Base-by-base conservation (phyloP, 2,329 filamentous ascomycete genomes). In the Cercospora zeae-maydis region DNA sequence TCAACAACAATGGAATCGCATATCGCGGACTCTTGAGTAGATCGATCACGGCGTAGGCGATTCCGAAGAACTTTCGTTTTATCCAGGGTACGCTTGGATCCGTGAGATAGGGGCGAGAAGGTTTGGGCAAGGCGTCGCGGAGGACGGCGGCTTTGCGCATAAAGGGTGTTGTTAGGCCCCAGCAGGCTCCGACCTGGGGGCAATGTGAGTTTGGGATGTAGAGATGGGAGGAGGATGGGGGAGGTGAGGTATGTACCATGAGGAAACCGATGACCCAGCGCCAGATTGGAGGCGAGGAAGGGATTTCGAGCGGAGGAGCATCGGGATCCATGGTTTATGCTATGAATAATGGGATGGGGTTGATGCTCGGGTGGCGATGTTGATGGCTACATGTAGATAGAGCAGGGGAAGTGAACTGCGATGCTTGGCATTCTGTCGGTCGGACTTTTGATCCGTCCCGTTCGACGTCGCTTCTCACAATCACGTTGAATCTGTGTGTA, bases 231-330 rank as follows among this genome's bases (percentile, higher is more conserved):
- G 11, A 9, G 19, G 19, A 30, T 16, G 21, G 16, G 19, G 30
- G 3, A 14, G 1, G 31, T 21, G 47, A 51, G 13, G 7, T 16
- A 53, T 2, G 3, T 56, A 39, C 93, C 58, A 96, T 86, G 59
- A 97, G 83, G 81, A 97, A 97, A 70, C 91, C 91, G 63, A 93
- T 82, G 66, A 95, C 83, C 82, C 95, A 96, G 79, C 92, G 93
- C 79, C 96, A 82, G 67, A 87, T 77, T 33, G 77, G 77, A 11
- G 78, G 80, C 14, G 66, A 67, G 16, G 70, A 45, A 42, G 42
- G n/a, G 5, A 5, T 1, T 13, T 67, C 58, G 19, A 68, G 37
- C 0, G 37, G 31, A 69, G 72, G 63, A 21, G 66, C 27, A 65
- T 70, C 67, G 16, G 67, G 63, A 67, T 75, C 73, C 73, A 75